A percentile compares a stretch with the other conserved stretches of the same genome.
phyloP scores from a whole-genome alignment of 352 stramenopile genomes.

The Globisporangium uncinulatum region DNA sequence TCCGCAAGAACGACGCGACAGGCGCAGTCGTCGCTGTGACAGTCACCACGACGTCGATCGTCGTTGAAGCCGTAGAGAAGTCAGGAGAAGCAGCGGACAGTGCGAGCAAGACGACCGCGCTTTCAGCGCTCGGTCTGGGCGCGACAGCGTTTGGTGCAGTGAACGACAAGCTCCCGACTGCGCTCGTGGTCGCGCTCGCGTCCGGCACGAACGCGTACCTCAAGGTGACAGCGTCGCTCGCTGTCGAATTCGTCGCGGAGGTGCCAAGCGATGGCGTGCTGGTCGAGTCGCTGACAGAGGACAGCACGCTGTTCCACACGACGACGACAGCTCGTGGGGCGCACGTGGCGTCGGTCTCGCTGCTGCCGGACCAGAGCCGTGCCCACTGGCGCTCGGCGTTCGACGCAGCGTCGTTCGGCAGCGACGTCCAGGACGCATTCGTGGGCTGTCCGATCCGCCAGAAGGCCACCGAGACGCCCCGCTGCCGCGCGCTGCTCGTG shows the following conservation, averaged over 20 bases:
- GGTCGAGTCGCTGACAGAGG: slow-evolving; percentile 50
- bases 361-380: slow-evolving; percentile 11
- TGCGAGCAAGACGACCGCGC: slow-evolving; percentile 5
- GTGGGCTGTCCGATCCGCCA: slow-evolving; percentile 50
- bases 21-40: slow-evolving; percentile 16
- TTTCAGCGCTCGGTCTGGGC: slow-evolving; percentile 7
- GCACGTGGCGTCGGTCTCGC: slow-evolving; percentile 40
- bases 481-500: slow-evolving; percentile 55
- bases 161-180: slow-evolving; percentile 31
- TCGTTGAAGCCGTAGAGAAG: slow-evolving; percentile 14
- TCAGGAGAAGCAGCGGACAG: too few species aligned
- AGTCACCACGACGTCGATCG: slow-evolving; percentile 7
- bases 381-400: slow-evolving; percentile 45
- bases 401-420: slow-evolving; percentile 43
- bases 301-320: slow-evolving; percentile 52
- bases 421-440: slow-evolving; percentile 43
- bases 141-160: slow-evolving; percentile 31
- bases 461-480: slow-evolving; percentile 34
- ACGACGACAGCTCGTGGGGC: slow-evolving; percentile 16
- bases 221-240: slow-evolving; percentile 36
- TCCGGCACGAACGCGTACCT: slow-evolving; percentile 58
- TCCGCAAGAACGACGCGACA: slow-evolving; percentile 13
- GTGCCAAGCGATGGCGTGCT: slow-evolving; percentile 36
- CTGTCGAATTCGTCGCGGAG: slow-evolving; percentile 30
- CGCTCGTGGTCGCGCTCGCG: slow-evolving; percentile 41